phyloP scores from a whole-genome alignment of 2,329 filamentous ascomycete genomes.

The Fusarium sp. region DNA sequence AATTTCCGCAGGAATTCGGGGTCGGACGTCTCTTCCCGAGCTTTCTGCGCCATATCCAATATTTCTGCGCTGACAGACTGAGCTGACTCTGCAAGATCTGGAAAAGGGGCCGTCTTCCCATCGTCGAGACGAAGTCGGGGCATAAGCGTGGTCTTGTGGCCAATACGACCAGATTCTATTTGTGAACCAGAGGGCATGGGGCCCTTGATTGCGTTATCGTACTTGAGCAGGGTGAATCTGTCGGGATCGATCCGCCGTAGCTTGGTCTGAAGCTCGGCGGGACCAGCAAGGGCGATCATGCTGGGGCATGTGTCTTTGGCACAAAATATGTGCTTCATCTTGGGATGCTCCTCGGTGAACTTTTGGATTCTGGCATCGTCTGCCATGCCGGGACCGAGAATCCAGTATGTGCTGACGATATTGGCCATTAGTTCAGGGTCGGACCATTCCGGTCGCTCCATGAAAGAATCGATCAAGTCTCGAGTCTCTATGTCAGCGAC shows the following conservation, averaged over 20 bases:
- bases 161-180: conserved; percentile 54
- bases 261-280: conserved; percentile 71
- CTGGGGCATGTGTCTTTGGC: conserved; percentile 79
- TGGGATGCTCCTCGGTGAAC: conserved; percentile 72
- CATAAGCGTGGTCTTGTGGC: conserved; percentile 58
- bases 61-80: conserved; percentile 54
- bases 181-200: conserved; percentile 39
- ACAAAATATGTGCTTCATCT: conserved; percentile 79
- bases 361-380: conserved; percentile 68
- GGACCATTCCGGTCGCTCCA: conserved; percentile 77
- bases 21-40: conserved; percentile 53
- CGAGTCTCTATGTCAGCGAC: conserved; percentile 79
- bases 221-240: conserved; percentile 75
- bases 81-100: conserved; percentile 58
- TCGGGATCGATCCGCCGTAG: conserved; percentile 77
- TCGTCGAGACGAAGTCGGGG: conserved; percentile 58
- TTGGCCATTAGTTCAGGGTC: conserved; percentile 70
- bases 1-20: conserved; percentile 60
- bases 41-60: conserved; percentile 61
- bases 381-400: conserved; percentile 74
- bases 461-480: conserved; percentile 74
- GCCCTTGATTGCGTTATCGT: conserved; percentile 60
- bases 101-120: conserved; percentile 55
- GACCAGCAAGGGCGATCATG: conserved; percentile 73
- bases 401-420: conserved; percentile 79